phyloP scores from a whole-genome alignment of 2,329 filamentous ascomycete species.

The Hirsutella thompsonii region DNA sequence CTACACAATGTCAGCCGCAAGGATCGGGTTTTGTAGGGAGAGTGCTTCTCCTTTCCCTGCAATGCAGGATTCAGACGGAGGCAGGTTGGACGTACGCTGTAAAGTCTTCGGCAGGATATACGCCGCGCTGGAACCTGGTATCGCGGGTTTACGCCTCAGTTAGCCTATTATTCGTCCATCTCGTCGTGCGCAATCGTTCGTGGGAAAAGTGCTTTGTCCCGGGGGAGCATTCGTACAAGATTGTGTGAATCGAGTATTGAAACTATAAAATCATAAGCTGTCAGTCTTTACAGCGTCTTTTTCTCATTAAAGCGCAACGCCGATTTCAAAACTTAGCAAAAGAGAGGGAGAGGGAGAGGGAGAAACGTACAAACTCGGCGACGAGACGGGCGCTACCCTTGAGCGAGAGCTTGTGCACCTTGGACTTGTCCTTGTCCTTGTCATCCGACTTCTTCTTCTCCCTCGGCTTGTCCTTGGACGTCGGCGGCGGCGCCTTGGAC shows the following conservation, averaged over 20 bases:
- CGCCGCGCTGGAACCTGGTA: slow-evolving; percentile 69
- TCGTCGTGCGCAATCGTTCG: too few relatives aligned
- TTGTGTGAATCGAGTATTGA: slow-evolving; percentile 96
- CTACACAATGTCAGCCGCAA: slow-evolving; percentile 7
- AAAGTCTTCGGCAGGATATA: slow-evolving; percentile 93
- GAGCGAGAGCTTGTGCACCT: slow-evolving; percentile 87
- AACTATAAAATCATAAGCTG: slow-evolving; percentile 46
- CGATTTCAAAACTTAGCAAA: too few relatives aligned
- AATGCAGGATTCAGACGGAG: background rate
- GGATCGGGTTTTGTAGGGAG: too few relatives aligned
- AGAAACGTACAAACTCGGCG: slow-evolving; percentile 64
- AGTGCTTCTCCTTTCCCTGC: too few relatives aligned
- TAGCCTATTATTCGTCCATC: too few relatives aligned
- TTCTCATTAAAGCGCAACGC: too few relatives aligned
- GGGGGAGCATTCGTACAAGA: slow-evolving; percentile 48
- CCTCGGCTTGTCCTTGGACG: slow-evolving; percentile 3
- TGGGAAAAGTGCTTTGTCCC: too few relatives aligned
- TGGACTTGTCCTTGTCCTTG: slow-evolving; percentile 58
- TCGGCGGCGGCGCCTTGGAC: slow-evolving; percentile 14
- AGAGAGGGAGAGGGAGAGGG: background rate
- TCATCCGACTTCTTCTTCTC: too few relatives aligned
- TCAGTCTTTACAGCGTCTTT: too few relatives aligned
- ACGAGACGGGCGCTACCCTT: slow-evolving; percentile 78
- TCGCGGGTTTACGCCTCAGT: too few relatives aligned
- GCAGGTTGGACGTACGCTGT: slow-evolving; percentile 50